Percentiles rank a stretch among this genome's conserved stretches.
Conservation (phyloP, 129 eudicot genomes). For the Smallanthus sonchifolius region DNA sequence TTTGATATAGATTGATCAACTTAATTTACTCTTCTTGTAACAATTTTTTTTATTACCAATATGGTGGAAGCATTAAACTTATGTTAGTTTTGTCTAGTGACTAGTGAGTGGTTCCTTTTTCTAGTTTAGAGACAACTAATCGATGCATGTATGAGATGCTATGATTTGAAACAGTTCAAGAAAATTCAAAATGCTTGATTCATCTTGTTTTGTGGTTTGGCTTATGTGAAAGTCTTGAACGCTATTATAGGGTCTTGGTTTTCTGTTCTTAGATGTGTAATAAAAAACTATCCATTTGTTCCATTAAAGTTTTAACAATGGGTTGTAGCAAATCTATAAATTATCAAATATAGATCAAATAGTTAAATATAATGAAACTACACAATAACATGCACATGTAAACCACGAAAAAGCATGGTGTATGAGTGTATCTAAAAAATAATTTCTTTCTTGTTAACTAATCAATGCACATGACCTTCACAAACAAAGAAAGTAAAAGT, state of each 20-base stretch:
- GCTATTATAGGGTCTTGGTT: too few species aligned
- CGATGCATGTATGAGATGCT: not conserved
- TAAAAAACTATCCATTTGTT: not conserved
- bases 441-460: not conserved
- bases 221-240: not conserved
- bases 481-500: not conserved
- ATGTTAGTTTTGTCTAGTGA: not conserved
- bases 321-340: not conserved
- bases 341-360: not conserved
- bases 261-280: too few species aligned
- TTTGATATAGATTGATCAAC: not conserved
- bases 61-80: conserved; percentile 1
- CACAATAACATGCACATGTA: not conserved
- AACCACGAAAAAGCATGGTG: not conserved
- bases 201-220: not conserved
- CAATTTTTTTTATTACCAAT: not conserved
- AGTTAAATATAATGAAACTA: not conserved
- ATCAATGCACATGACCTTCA: not conserved
- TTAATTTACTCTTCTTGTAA: not conserved
- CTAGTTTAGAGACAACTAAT: not conserved
- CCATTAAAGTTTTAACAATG: not conserved
- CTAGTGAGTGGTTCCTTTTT: not conserved
- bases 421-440: not conserved
- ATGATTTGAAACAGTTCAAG: not conserved
- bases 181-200: not conserved